phyloP scores from a whole-genome alignment of 1,139 yeast species.

The Pichiaceae sp. region DNA sequence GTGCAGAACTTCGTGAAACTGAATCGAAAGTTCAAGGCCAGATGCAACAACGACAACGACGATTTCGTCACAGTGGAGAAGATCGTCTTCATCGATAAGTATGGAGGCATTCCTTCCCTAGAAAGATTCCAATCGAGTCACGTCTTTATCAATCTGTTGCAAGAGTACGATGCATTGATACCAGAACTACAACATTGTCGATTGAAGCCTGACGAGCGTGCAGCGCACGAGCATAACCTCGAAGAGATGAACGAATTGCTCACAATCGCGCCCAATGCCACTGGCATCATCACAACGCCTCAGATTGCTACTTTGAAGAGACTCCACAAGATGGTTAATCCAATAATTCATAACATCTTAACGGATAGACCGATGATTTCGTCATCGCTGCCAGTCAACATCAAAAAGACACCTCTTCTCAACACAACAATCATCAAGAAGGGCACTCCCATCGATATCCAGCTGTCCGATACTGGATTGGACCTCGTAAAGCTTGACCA shows the following conservation, averaged over 20 bases:
- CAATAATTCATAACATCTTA: constrained; percentile 77
- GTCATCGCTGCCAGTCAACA: constrained; percentile 79
- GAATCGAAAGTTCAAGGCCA: constrained; percentile 6
- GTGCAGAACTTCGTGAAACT: constrained; percentile 21
- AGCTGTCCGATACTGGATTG: constrained; percentile 28
- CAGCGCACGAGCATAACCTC: constrained; percentile 47
- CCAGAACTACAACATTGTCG: constrained; percentile 55
- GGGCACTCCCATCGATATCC: constrained; percentile 60
- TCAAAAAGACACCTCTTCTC: constrained; percentile 51
- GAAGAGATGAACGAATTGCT: constrained; percentile 41
- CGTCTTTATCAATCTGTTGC: constrained; percentile 77
- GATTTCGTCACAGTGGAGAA: constrained; percentile 62
- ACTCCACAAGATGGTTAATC: constrained; percentile 48
- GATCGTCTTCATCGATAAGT: constrained; percentile 64
- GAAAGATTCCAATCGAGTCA: constrained; percentile 81
- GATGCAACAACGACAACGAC: constrained; percentile 7
- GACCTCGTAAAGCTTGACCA: constrained; percentile 36
- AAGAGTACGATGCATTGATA: constrained; percentile 63
- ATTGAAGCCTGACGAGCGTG: constrained; percentile 35
- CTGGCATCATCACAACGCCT: constrained; percentile 48
- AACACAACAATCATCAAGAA: constrained; percentile 74
- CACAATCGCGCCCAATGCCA: constrained; percentile 34
- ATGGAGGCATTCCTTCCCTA: constrained; percentile 86
- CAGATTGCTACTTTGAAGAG: constrained; percentile 27
- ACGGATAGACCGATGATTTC: constrained; percentile 93